Evolutionary conservation across 352 stramenopile genomes (phyloP), one percentile per base, ranked within the genome.

Genomic region (Phytopythium oedochilum): DNA sequence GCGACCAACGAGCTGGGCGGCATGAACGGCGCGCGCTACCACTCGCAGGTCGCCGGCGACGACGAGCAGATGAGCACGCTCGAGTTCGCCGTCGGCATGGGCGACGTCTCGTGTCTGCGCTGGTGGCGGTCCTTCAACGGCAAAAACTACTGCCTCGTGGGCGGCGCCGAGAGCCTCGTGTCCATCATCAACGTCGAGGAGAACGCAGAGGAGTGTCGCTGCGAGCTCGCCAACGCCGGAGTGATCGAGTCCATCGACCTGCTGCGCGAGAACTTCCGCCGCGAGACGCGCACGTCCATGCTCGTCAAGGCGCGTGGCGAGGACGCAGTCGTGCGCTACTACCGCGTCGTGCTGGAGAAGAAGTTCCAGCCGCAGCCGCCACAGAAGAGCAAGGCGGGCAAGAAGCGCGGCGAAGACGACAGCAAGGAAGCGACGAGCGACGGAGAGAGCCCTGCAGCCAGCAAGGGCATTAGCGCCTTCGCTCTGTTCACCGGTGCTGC

Each of bases 111-210:
- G 57, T 92, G 82, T 58, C 61, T 74, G 3, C 48, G 79, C 46
- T 95, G 85, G 85, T 95, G 85, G 85, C 75, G 82, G 42, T 81
- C 74, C 28, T 76, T 93, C 46, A 93, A 92, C 53, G 71, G 78
- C 56, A 84, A 78, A 44, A 92, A 93, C 64, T 95, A 95, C 51
- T 86, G 77, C 50, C 82, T 95, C 31, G 77, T 95, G 1, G 86
- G 86, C 18, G 82, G 83, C n/a, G 64, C 70, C 0, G 78, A 88
- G 38, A 82, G 75, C 45, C 66, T 95, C 22, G 86, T 95, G 20
- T 95, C 86, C 12, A 80, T 95, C 64, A 80, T 95, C 7, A 91
- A 95, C 58, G 80, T 92, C 17, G 78, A 92, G 53, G 82, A 90
- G 44, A 95, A 95, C 43, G 70, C 77, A 2, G 86, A 95, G 46